These are phyloP conservation scores for Eremothecium gossypii DNA, from an alignment of 1,139 yeast species.

Conservation along the genomic window DNA sequence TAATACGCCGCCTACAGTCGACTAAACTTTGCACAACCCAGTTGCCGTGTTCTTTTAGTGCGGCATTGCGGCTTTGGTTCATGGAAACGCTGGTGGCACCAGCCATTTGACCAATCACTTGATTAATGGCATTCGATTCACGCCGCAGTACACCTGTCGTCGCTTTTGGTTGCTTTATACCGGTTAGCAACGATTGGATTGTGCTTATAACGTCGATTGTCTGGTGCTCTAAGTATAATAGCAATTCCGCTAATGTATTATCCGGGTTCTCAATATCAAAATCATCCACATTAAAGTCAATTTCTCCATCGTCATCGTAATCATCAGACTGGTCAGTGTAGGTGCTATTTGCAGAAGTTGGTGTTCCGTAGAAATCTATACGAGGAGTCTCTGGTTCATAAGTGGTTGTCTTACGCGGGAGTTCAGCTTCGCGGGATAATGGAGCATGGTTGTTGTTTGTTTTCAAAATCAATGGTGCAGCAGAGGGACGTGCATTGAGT, in stretches of 20 bases:
- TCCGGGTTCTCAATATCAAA: constrained; percentile 83
- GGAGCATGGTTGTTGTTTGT: too few species aligned
- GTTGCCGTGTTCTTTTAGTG: constrained; percentile 79
- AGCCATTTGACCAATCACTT: constrained; percentile 77
- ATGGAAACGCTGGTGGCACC: constrained; percentile 83
- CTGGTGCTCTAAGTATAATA: constrained; percentile 84
- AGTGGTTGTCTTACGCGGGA: too few species aligned
- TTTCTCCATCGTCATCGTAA: constrained; percentile 9
- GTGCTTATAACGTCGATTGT: constrained; percentile 88
- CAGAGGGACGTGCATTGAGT: too few species aligned
- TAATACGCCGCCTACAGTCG: constrained; percentile 79
- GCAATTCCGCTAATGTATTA: constrained; percentile 74
- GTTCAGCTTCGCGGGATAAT: too few species aligned
- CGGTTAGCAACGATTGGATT: constrained; percentile 69
- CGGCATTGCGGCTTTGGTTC: constrained; percentile 74
- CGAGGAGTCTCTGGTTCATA: too few species aligned
- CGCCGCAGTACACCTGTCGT: constrained; percentile 65
- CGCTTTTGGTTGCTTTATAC: constrained; percentile 68
- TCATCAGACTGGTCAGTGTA: neutral
- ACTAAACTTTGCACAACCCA: constrained; percentile 83
- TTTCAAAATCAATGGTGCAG: too few species aligned
- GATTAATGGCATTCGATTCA: constrained; percentile 65
- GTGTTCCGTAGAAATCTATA: too few species aligned
- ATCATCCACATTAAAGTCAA: constrained; percentile 53
- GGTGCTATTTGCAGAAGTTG: neutral